Evolutionary conservation across 1,139 yeast genomes (phyloP).

Genomic region (Yamadazyma dendronema): DNA sequence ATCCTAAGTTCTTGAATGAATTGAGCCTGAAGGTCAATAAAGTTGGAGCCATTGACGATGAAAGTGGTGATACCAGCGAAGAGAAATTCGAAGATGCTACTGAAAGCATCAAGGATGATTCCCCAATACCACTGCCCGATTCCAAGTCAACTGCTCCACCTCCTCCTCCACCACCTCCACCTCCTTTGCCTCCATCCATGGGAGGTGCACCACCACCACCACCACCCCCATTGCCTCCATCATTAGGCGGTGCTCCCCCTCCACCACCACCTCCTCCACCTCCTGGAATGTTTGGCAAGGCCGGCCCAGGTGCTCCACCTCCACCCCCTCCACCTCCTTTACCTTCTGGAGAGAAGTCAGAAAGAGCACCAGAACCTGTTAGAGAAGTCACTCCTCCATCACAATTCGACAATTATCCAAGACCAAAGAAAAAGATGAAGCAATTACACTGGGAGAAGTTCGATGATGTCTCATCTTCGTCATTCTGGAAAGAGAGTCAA

Average conservation of each 20-base stretch:
- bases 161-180: conserved; percentile 32
- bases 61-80: conserved; percentile 7
- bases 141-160: conserved; percentile 8
- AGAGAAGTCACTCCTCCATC: conserved; percentile 23
- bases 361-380: conserved; percentile 14
- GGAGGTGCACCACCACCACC: conserved; percentile 22
- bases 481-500: conserved; percentile 58
- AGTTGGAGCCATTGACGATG: conserved; percentile 30
- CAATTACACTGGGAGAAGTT: conserved; percentile 85
- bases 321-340: conserved; percentile 23
- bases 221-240: conserved; percentile 21
- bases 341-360: conserved; percentile 8
- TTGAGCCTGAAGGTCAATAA: conserved; percentile 50
- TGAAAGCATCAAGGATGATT: conserved; percentile 7
- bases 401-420: conserved; percentile 60
- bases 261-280: conserved; percentile 23
- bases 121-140: too few relatives aligned
- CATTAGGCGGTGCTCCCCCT: conserved; percentile 10
- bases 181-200: conserved; percentile 22
- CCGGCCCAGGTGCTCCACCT: conserved; percentile 17
- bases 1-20: conserved; percentile 59
- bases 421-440: conserved; percentile 76
- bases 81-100: conserved; percentile 18
- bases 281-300: conserved; percentile 16
- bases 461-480: conserved; percentile 52